Evolutionary conservation across 164 flowering plant genomes (phyloP).

Genomic region (Echeveria elegans): DNA sequence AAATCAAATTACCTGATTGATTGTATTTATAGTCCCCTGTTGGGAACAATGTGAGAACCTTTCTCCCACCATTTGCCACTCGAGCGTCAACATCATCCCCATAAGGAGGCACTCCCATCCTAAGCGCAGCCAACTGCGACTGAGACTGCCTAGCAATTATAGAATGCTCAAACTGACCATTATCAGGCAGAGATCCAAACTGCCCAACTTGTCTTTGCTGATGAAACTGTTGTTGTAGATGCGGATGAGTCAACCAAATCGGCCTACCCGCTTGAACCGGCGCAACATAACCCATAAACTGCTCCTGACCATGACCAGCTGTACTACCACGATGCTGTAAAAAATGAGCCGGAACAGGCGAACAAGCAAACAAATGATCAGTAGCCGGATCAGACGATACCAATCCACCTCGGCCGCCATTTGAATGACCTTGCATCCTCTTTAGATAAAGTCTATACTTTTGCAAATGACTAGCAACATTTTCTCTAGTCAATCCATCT

Average conservation of each 20-base stretch:
- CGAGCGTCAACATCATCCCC: conserved; percentile 48
- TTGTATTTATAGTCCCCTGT: conserved; percentile 77
- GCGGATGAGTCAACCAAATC: conserved; percentile 21
- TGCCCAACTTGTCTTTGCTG: conserved; percentile 55
- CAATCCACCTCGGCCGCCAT: conserved; percentile 28
- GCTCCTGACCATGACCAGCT: conserved; percentile 60
- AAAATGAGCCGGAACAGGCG: too few species aligned
- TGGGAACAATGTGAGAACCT: too few species aligned
- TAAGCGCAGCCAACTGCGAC: conserved; percentile 42
- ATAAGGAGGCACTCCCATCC: conserved; percentile 28
- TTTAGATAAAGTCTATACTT: too few species aligned
- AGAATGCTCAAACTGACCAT: conserved; percentile 71
- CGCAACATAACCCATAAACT: conserved; percentile 54
- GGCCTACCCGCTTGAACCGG: conserved; percentile 43
- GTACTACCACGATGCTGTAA: too few species aligned
- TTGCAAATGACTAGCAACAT: too few species aligned
- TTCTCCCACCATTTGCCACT: too few species aligned
- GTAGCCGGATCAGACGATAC: conserved; percentile 48
- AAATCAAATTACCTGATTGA: background rate
- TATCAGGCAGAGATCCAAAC: conserved; percentile 58
- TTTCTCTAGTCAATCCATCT: too few species aligned
- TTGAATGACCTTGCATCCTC: conserved; percentile 80
- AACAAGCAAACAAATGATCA: conserved; percentile 65
- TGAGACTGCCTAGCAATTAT: conserved; percentile 39
- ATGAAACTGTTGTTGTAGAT: conserved; percentile 45